Conservation (phyloP, 2,329 filamentous ascomycete species). For the Lachnellula arida region DNA sequence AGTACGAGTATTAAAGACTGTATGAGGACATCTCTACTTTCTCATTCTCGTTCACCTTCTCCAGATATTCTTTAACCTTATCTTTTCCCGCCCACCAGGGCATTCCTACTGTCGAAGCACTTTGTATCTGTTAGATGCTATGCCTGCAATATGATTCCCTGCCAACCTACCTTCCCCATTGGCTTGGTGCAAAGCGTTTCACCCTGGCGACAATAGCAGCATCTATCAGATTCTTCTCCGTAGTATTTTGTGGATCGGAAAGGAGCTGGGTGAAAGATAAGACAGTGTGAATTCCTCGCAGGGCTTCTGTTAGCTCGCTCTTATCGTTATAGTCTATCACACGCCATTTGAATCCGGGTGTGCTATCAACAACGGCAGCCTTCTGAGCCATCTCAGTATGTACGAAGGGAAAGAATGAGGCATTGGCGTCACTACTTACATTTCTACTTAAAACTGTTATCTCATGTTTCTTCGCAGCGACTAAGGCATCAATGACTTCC, state of each 20-base stretch:
- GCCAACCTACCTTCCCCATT: conserved; percentile 29
- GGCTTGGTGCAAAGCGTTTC: conserved; percentile 39
- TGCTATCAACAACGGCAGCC: conserved; percentile 8
- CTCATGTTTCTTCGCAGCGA: conserved; percentile 45
- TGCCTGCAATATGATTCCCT: neutral
- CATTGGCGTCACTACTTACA: conserved; percentile 25
- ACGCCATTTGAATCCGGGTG: conserved; percentile 36
- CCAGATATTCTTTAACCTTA: conserved; percentile 45
- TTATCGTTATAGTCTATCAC: conserved; percentile 42
- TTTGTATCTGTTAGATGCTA: conserved; percentile 16
- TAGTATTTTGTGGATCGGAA: conserved; percentile 20
- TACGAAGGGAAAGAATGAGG: neutral
- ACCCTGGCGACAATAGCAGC: conserved; percentile 36
- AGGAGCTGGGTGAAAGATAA: conserved; percentile 41
- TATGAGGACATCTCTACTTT: conserved; percentile 14
- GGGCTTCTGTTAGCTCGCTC: conserved; percentile 32
- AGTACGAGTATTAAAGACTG: neutral
- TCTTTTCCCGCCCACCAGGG: conserved; percentile 49
- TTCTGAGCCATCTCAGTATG: conserved; percentile 22
- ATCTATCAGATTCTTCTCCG: conserved; percentile 40
- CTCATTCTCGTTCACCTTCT: conserved; percentile 41
- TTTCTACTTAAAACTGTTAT: conserved; percentile 48
- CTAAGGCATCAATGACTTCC: conserved; percentile 47
- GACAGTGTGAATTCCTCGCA: conserved; percentile 48
- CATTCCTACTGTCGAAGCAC: conserved; percentile 37